Evolutionary conservation across 148 eudicot species (phyloP).

Genomic region (Vaccinium macrocarpon): DNA sequence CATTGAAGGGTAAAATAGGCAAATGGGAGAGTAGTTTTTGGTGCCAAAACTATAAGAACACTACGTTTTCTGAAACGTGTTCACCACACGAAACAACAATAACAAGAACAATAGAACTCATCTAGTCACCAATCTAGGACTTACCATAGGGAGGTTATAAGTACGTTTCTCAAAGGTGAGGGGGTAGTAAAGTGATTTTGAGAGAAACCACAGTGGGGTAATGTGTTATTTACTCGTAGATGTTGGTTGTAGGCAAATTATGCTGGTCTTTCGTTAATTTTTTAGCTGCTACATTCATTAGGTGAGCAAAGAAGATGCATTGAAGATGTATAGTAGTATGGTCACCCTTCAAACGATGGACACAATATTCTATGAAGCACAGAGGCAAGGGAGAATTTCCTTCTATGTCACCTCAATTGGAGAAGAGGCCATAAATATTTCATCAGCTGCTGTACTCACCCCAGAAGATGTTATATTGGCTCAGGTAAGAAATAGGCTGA

Average conservation of each 20-base stretch:
- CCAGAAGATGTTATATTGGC: constrained; percentile 65
- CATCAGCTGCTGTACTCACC: constrained; percentile 83
- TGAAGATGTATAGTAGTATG: constrained; percentile 73
- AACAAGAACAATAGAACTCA: not conserved
- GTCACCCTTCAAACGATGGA: constrained; percentile 91
- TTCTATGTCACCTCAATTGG: constrained; percentile 73
- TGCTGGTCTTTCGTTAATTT: not conserved
- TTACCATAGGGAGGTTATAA: not conserved
- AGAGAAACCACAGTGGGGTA: too few relatives aligned
- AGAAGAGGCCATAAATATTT: constrained; percentile 87
- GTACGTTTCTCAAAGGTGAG: not conserved
- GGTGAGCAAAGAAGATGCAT: constrained; percentile 61
- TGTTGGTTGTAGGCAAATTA: not conserved
- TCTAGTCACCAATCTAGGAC: not conserved
- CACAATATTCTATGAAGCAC: constrained; percentile 71
- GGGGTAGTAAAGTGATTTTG: not conserved
- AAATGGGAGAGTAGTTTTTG: not conserved
- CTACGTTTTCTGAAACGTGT: not conserved
- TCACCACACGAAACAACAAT: not conserved
- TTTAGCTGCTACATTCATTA: constrained; percentile 15
- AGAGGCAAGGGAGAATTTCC: constrained; percentile 92
- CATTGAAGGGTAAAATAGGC: not conserved
- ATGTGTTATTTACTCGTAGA: not conserved
- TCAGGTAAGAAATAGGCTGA: constrained; percentile 46
- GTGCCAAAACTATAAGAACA: not conserved